Base-by-base conservation (phyloP, 192 early-diverging fungal species). In the Backusella psychrophila region DNA sequence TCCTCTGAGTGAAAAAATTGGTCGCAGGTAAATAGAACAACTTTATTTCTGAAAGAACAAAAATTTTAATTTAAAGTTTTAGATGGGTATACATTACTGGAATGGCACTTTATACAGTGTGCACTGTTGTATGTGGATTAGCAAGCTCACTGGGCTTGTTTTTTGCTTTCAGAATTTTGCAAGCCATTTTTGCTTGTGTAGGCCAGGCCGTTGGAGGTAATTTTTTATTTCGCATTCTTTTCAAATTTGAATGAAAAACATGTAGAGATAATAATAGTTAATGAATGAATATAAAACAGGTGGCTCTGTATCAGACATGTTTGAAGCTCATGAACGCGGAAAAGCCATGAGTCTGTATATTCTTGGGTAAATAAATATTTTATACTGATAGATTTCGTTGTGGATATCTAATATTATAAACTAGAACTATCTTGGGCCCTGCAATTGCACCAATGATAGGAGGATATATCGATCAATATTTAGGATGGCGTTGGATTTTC, bases 401-500 rank as follows among this genome's bases (percentile, higher is more conserved):
- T 63, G 21, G 23, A 29, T 63, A 26, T 63, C 56, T 63, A 63
- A 63, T 12, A 12, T 56, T 73, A 1, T 11, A 6, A 56, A 17
- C 7, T 23, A 82, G 80, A 7, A 73, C 82, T 1, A 65, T 86
- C 21, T 21, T 84, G 2, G 85, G 85, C 6, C 82, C 85, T 6
- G 74, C 77, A 17, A 33, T 86, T 59, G 80, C 69, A 11, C 82
- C 85, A 12, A 78, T 80, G 23, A 70, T 81, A 9, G 85, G 85
- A 29, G 85, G 85, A 6, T 86, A 74, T 35, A 70, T 82, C 7
- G 72, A 76, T 36, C 33, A 81, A 34, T 78, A 78, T 26, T 35
- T 81, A 23, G 75, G 73, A 15, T 86, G 79, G 77, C 77, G 76
- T 0, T 85, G 84, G 84, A 76, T 88, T 29, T 92, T 91, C 66